These are phyloP conservation scores for Metschnikowia shivogae DNA, from an alignment of 805 yeast genomes.

Conservation along the genomic window DNA sequence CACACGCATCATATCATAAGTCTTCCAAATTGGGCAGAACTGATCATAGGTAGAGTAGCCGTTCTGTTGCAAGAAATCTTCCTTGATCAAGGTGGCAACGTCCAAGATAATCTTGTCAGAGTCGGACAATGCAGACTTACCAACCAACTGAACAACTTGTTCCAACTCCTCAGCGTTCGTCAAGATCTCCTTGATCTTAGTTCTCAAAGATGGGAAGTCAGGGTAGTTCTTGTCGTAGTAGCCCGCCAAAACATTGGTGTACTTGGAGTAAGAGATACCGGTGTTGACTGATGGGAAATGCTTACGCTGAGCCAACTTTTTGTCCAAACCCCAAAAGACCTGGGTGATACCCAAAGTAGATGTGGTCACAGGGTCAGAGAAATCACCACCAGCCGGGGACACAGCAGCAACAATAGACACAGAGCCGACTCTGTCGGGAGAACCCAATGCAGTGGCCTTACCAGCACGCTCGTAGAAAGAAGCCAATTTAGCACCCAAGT, in stretches of 20 bases:
- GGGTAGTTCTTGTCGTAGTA: conserved; percentile 85
- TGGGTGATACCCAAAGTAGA: conserved; percentile 99
- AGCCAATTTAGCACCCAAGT: conserved; percentile 96
- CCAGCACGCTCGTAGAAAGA: conserved; percentile 99
- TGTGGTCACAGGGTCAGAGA: conserved; percentile 99
- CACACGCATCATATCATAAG: conserved; percentile 95
- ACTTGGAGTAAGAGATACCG: conserved; percentile 92
- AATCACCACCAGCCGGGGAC: conserved; percentile 99
- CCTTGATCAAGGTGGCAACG: conserved; percentile 86
- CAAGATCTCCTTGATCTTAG: conserved; percentile 87
- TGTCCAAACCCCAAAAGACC: conserved; percentile 99
- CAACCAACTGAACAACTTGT: conserved; percentile 98
- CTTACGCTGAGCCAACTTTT: conserved; percentile 98
- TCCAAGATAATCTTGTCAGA: conserved; percentile 95
- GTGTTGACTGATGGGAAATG: conserved; percentile 99
- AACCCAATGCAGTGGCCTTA: conserved; percentile 89
- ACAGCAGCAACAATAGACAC: conserved; percentile 99
- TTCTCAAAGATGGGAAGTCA: conserved; percentile 87
- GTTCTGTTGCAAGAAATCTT: conserved; percentile 98
- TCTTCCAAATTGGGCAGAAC: conserved; percentile 99
- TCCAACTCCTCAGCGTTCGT: conserved; percentile 98
- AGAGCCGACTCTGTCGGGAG: conserved; percentile 94
- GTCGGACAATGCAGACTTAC: conserved; percentile 96
- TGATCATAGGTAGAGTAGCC: conserved; percentile 98
- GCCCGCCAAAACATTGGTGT: conserved; percentile 65